phyloP scores from a whole-genome alignment of 2,329 filamentous ascomycete species.

The Aspergillus arachidicola region DNA sequence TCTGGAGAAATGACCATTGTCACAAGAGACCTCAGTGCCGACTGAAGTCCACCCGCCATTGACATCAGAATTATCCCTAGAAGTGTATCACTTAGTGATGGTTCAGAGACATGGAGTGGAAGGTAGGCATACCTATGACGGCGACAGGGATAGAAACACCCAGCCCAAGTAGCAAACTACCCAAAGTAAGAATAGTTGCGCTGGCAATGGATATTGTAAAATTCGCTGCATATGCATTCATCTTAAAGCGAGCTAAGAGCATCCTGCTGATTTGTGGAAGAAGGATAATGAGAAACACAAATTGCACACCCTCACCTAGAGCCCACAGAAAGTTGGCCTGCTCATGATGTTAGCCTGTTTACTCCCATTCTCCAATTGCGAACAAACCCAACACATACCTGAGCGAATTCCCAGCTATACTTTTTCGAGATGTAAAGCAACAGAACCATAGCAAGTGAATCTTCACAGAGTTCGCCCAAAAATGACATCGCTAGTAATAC shows the following conservation, averaged over 20 bases:
- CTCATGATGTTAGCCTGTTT: not conserved
- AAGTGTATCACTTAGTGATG: not conserved
- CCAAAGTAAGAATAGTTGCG: not conserved
- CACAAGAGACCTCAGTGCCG: conserved; percentile 4
- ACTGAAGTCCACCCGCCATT: not conserved
- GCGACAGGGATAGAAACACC: not conserved
- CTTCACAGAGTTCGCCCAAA: not conserved
- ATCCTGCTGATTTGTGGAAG: not conserved
- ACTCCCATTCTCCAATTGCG: not conserved
- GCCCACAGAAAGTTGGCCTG: not conserved
- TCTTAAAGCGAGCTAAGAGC: not conserved
- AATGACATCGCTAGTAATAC: conserved; percentile 2
- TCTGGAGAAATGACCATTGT: conserved; percentile 2
- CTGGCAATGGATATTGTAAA: not conserved
- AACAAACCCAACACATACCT: not conserved
- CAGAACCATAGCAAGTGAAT: conserved; percentile 2
- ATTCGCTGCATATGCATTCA: not conserved
- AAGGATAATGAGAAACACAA: not conserved
- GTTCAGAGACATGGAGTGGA: not conserved
- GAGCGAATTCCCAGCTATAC: not conserved
- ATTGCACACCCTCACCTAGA: not conserved
- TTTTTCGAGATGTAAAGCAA: conserved; percentile 1
- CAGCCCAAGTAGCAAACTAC: not conserved
- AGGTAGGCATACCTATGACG: not conserved
- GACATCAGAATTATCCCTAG: conserved; percentile 1